Conservation (phyloP, 2,329 filamentous ascomycete genomes). For the Huntiella moniliformis region DNA sequence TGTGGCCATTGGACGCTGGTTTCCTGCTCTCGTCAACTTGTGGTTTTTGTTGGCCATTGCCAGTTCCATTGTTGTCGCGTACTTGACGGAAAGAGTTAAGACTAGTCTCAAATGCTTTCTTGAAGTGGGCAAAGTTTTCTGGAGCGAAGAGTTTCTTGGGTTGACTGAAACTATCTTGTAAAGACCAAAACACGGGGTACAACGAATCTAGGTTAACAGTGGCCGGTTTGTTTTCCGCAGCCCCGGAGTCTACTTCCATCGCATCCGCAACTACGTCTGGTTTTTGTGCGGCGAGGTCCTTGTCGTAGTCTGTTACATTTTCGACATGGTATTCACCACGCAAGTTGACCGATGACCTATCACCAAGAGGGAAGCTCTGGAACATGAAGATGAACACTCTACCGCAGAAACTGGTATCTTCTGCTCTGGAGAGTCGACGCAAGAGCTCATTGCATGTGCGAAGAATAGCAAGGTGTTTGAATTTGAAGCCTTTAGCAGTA, state of each 20-base stretch:
- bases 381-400: slow-evolving; percentile 97
- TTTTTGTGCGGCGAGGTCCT: slow-evolving; percentile 21
- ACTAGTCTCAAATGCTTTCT: slow-evolving; percentile 50
- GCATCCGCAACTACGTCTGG: slow-evolving; percentile 22
- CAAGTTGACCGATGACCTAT: slow-evolving; percentile 93
- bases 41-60: slow-evolving; percentile 12
- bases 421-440: slow-evolving; percentile 80
- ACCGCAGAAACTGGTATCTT: slow-evolving; percentile 93
- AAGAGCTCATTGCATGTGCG: slow-evolving; percentile 87
- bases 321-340: slow-evolving; percentile 91
- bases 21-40: background rate
- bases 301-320: slow-evolving; percentile 76
- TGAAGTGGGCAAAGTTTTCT: slow-evolving; percentile 61
- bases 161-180: slow-evolving; percentile 83
- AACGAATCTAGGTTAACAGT: slow-evolving; percentile 43
- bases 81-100: slow-evolving; percentile 35
- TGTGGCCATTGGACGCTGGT: background rate
- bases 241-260: slow-evolving; percentile 46
- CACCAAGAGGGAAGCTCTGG: slow-evolving; percentile 88
- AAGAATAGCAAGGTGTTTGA: slow-evolving; percentile 78
- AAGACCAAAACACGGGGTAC: slow-evolving; percentile 84
- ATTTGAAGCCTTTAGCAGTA: slow-evolving; percentile 59
- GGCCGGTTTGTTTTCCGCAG: slow-evolving; percentile 19
- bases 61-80: slow-evolving; percentile 28
- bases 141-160: slow-evolving; percentile 65